A percentile compares a stretch with the other conserved stretches of the same genome.
These are phyloP conservation scores for Penicillium sp. DNA, from an alignment of 2,329 filamentous ascomycete species.

Conservation along the genomic window DNA sequence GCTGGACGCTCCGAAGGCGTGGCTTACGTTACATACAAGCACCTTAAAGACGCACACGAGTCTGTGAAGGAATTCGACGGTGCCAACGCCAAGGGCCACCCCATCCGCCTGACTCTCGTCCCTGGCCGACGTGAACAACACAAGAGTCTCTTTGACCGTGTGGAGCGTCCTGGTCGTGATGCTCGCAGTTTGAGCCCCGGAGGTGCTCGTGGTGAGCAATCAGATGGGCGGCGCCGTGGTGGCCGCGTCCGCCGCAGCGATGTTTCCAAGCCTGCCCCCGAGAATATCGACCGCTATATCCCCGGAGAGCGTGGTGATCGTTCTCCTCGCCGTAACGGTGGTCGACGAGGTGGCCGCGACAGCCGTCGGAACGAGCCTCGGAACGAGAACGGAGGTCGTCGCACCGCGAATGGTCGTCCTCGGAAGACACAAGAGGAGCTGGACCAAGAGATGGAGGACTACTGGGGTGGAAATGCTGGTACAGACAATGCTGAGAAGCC, in stretches of 20 bases:
- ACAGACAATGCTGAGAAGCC: constrained; percentile 41
- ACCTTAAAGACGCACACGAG: constrained; percentile 66
- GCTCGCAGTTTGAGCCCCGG: constrained; percentile 45
- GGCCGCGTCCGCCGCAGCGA: constrained; percentile 54
- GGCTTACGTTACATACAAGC: constrained; percentile 79
- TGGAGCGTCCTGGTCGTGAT: constrained; percentile 49
- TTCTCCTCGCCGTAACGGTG: constrained; percentile 44
- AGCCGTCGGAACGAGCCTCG: constrained; percentile 27
- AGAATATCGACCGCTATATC: constrained; percentile 76
- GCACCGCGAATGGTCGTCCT: constrained; percentile 56
- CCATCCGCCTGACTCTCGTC: constrained; percentile 72
- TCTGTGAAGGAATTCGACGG: constrained; percentile 82
- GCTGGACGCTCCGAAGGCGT: constrained; percentile 83
- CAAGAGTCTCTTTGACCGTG: constrained; percentile 64
- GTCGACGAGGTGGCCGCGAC: constrained; percentile 51
- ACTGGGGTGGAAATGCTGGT: constrained; percentile 62
- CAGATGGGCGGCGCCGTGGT: constrained; percentile 40
- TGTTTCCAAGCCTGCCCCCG: constrained; percentile 57
- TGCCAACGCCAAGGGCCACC: constrained; percentile 86
- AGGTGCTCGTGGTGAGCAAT: constrained; percentile 35
- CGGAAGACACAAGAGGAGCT: constrained; percentile 90
- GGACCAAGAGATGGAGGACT: constrained; percentile 96
- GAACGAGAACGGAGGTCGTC: constrained; percentile 30
- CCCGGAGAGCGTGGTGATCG: constrained; percentile 53
- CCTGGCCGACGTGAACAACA: constrained; percentile 49